A percentile compares a stretch with the other conserved stretches of the same genome.
These are phyloP conservation scores for Heritiera littoralis DNA, from an alignment of 345 rosid species.

Conservation along the genomic window DNA sequence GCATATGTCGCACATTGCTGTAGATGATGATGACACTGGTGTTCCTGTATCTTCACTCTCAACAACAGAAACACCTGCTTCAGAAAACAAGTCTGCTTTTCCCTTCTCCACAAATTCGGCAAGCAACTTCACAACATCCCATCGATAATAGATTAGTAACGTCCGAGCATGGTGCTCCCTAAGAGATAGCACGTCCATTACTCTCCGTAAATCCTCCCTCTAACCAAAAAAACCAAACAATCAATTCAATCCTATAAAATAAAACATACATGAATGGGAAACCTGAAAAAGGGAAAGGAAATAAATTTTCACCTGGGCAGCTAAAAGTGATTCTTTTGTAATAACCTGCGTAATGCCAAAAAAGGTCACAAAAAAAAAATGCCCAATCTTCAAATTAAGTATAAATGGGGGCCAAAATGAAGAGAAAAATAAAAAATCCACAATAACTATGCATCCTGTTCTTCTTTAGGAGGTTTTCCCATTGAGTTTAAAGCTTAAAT, in stretches of 20 bases:
- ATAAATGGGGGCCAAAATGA: neutral
- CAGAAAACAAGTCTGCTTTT: slow-evolving; percentile 52
- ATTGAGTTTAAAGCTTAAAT: neutral
- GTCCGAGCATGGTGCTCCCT: slow-evolving; percentile 86
- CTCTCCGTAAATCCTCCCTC: slow-evolving; percentile 65
- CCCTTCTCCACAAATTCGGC: slow-evolving; percentile 71
- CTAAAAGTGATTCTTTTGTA: slow-evolving; percentile 69
- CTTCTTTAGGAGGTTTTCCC: neutral
- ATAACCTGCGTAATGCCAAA: slow-evolving; percentile 56
- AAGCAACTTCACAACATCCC: slow-evolving; percentile 78
- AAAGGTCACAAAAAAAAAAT: slow-evolving; percentile 12
- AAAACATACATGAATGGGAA: neutral
- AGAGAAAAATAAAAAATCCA: neutral
- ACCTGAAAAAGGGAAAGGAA: neutral
- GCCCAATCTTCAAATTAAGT: neutral
- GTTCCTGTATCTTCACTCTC: slow-evolving; percentile 38
- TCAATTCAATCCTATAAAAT: neutral
- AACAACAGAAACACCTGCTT: slow-evolving; percentile 69
- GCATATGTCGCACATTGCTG: slow-evolving; percentile 68
- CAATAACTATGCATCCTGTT: neutral
- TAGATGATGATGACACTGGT: slow-evolving; percentile 28
- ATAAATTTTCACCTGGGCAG: slow-evolving; percentile 59
- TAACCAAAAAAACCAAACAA: slow-evolving; percentile 28
- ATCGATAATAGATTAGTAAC: slow-evolving; percentile 75
- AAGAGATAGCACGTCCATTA: slow-evolving; percentile 75